Base-by-base conservation (phyloP, 2,329 filamentous ascomycete species). In the Magnaporthiopsis rhizophila region DNA sequence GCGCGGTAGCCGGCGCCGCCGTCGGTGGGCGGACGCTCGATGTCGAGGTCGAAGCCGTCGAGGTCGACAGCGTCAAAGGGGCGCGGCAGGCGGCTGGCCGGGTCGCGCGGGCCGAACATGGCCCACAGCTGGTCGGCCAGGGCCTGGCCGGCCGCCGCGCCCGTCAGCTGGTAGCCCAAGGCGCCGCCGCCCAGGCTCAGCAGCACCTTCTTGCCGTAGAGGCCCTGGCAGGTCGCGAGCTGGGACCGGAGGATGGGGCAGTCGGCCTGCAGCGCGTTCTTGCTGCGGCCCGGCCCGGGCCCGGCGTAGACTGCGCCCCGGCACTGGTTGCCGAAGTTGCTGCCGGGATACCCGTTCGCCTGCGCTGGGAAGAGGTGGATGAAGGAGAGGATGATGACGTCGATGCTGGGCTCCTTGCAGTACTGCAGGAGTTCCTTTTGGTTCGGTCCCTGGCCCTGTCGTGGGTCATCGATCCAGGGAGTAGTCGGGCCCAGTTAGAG, bases 31-130 rank as follows among this genome's bases (percentile, higher is more conserved):
- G 34, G 74, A 24, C 68, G 65, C 69, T 80, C 77, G 13, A 80
- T 72, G 63, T 80, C 77, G 67, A 80, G 75, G 65, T 79, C 77
- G 64, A 78, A 80, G 56, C 78, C 78, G 64, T 80, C 76, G 60
- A 80, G 69, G 24, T 70, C 66, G 15, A 67, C 69, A 7, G 64
- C 15, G 57, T 32, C 57, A 4, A 26, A 26, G 57, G 24, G 24
- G 26, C 57, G 24, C n/a, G 12, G 60, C 24, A 28, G 24, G 13
- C 28, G 5, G 3, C 26, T 15, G 59, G 24, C 34, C 21, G 18
- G 59, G 34, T 34, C 13, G 38, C 38, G 11, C 24, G 6, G 77
- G 77, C 12, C 77, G 64, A 78, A 79, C 61, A 77, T 74, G 50
- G 69, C 70, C 75, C 76, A 80, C 13, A 80, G 68, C 57, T 71